Conservation (phyloP, 2,329 filamentous ascomycete species). For the Ceratocystis eucalypticola region DNA sequence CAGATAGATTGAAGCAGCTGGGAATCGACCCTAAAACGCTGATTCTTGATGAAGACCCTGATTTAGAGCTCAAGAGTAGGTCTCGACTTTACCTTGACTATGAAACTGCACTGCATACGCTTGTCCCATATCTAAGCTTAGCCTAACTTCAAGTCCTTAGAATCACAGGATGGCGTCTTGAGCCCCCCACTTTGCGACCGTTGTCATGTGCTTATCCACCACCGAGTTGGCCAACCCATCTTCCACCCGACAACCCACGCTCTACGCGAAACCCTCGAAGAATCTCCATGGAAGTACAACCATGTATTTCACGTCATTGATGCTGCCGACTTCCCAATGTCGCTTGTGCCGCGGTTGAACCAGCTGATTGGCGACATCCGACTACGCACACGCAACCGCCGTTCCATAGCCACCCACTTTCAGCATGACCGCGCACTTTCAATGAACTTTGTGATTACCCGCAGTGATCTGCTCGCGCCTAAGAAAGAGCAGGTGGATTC, state of each 20-base stretch:
- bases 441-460: constrained; percentile 80
- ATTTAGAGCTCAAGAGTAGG: constrained; percentile 15
- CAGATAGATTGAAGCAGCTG: constrained; percentile 31
- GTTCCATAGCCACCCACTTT: constrained; percentile 55
- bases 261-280: constrained; percentile 69
- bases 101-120: neutral
- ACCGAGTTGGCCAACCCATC: constrained; percentile 56
- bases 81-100: neutral
- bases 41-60: constrained; percentile 14
- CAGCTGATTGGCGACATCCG: constrained; percentile 56
- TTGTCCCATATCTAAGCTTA: neutral
- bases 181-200: constrained; percentile 63
- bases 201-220: constrained; percentile 70
- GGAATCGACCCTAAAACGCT: constrained; percentile 32
- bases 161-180: constrained; percentile 18
- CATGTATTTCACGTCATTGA: constrained; percentile 93
- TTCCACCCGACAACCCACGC: constrained; percentile 69
- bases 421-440: constrained; percentile 55
- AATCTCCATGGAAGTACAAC: constrained; percentile 81
- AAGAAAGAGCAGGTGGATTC: constrained; percentile 70
- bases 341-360: constrained; percentile 65
- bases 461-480: constrained; percentile 73
- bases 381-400: constrained; percentile 66
- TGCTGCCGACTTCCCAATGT: constrained; percentile 93
- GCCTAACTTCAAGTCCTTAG: neutral